Evolutionary conservation across 495 filamentous ascomycete species (phyloP).

Genomic region (Aspergillus biplanus): DNA sequence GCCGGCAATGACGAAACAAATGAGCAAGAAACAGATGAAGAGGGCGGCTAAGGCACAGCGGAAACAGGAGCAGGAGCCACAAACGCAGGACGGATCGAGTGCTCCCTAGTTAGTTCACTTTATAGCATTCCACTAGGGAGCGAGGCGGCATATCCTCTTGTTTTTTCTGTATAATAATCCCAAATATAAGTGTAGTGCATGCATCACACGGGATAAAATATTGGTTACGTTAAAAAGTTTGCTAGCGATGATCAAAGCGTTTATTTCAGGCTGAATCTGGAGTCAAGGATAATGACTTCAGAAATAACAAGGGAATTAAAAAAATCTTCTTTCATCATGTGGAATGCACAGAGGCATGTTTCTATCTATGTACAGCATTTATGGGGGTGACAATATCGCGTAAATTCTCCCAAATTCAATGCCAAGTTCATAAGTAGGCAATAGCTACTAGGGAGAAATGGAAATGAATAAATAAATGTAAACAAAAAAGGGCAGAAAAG

Average conservation of each 20-base stretch:
- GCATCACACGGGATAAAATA: too few species aligned
- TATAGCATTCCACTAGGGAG: too few species aligned
- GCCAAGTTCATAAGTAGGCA: not conserved
- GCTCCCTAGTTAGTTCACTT: not conserved
- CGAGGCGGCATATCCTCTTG: too few species aligned
- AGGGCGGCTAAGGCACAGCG: conserved; percentile 54
- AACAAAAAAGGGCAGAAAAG: conserved; percentile 5
- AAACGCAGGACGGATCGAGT: not conserved
- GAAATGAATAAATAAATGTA: not conserved
- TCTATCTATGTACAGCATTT: conserved; percentile 26
- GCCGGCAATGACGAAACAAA: conserved; percentile 38
- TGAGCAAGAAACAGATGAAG: conserved; percentile 57
- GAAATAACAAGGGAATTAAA: too few species aligned
- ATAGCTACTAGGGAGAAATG: not conserved
- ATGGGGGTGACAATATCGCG: conserved; percentile 9
- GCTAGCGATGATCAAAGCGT: too few species aligned
- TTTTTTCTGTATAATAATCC: not conserved
- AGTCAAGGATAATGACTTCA: too few species aligned
- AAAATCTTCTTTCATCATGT: conserved; percentile 1
- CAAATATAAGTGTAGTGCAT: too few species aligned
- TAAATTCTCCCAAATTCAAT: not conserved
- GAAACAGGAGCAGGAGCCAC: conserved; percentile 24
- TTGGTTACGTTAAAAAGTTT: too few species aligned
- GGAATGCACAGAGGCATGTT: conserved; percentile 11
- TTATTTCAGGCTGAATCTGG: too few species aligned